phyloP scores from a whole-genome alignment of 2,329 filamentous ascomycete species.

The Zasmidium angulare region DNA sequence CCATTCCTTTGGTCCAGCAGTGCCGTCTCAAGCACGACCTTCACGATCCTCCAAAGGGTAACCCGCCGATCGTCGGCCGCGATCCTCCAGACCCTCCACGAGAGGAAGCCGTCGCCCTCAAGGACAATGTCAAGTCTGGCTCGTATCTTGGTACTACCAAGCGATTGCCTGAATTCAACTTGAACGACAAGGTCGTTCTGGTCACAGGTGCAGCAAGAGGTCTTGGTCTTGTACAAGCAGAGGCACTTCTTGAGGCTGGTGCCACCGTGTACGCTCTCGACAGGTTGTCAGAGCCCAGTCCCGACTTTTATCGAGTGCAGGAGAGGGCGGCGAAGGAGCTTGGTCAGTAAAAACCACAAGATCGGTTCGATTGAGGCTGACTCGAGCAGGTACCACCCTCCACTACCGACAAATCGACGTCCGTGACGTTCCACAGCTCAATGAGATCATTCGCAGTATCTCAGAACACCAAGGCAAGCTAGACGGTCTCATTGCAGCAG shows the following conservation, averaged over 20 bases:
- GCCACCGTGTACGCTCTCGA: slow-evolving; percentile 70
- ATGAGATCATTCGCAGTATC: slow-evolving; percentile 67
- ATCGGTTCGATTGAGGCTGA: neutral
- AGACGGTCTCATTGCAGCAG: slow-evolving; percentile 75
- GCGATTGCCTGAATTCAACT: slow-evolving; percentile 70
- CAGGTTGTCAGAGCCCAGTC: slow-evolving; percentile 57
- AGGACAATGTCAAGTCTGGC: slow-evolving; percentile 31
- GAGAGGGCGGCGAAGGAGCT: slow-evolving; percentile 63
- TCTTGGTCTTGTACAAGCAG: slow-evolving; percentile 70
- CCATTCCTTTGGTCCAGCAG: slow-evolving; percentile 17
- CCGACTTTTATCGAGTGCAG: slow-evolving; percentile 65
- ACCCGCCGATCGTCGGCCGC: slow-evolving; percentile 30
- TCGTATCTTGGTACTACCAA: slow-evolving; percentile 38
- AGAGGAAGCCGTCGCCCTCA: slow-evolving; percentile 32
- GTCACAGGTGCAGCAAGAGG: slow-evolving; percentile 72
- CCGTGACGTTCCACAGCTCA: slow-evolving; percentile 66
- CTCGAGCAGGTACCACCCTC: slow-evolving; percentile 53
- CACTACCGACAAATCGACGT: slow-evolving; percentile 81
- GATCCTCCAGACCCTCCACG: slow-evolving; percentile 31
- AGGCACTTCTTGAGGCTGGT: slow-evolving; percentile 72
- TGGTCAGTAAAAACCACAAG: slow-evolving; percentile 33
- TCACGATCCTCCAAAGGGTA: slow-evolving; percentile 32
- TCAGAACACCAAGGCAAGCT: slow-evolving; percentile 68
- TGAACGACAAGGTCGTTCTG: slow-evolving; percentile 65
- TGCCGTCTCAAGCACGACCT: slow-evolving; percentile 29